phyloP scores from a whole-genome alignment of 495 filamentous ascomycete species.

The Astrothelium macrocarpum region DNA sequence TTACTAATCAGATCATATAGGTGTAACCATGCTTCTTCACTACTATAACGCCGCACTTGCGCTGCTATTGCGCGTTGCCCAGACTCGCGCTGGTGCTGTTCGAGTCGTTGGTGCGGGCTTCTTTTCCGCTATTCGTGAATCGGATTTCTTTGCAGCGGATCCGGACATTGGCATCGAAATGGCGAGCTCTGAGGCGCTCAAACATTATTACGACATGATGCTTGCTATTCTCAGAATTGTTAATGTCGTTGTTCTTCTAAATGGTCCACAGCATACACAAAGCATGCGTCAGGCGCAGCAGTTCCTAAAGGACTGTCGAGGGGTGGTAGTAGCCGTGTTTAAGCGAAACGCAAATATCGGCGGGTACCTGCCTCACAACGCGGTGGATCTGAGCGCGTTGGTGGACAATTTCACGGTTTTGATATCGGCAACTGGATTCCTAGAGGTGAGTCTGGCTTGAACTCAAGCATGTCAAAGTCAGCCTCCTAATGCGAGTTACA shows the following conservation, averaged over 20 bases:
- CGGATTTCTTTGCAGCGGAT: conserved; percentile 76
- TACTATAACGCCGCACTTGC: conserved; percentile 71
- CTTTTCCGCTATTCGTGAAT: conserved; percentile 71
- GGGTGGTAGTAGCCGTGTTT: conserved; percentile 75
- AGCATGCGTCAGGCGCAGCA: conserved; percentile 59
- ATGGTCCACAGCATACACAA: conserved; percentile 71
- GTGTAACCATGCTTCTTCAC: conserved; percentile 23
- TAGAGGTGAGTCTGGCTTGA: conserved; percentile 42
- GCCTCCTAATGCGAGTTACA: background rate
- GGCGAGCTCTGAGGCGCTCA: conserved; percentile 59
- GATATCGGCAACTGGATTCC: conserved; percentile 49
- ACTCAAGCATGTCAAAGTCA: background rate
- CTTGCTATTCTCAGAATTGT: conserved; percentile 74
- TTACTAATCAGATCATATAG: conserved; percentile 12
- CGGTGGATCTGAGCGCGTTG: background rate
- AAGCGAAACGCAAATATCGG: conserved; percentile 82
- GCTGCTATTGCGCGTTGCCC: conserved; percentile 73
- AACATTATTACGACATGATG: conserved; percentile 74
- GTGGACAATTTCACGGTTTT: conserved; percentile 53
- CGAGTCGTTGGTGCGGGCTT: conserved; percentile 78
- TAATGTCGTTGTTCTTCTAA: conserved; percentile 62
- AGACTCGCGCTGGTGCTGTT: conserved; percentile 67
- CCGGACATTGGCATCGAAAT: conserved; percentile 80
- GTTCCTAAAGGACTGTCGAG: conserved; percentile 72
- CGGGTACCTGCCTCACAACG: background rate